phyloP scores from a whole-genome alignment of 768 basidiomycete species.

The Rhodotorula graminis region DNA sequence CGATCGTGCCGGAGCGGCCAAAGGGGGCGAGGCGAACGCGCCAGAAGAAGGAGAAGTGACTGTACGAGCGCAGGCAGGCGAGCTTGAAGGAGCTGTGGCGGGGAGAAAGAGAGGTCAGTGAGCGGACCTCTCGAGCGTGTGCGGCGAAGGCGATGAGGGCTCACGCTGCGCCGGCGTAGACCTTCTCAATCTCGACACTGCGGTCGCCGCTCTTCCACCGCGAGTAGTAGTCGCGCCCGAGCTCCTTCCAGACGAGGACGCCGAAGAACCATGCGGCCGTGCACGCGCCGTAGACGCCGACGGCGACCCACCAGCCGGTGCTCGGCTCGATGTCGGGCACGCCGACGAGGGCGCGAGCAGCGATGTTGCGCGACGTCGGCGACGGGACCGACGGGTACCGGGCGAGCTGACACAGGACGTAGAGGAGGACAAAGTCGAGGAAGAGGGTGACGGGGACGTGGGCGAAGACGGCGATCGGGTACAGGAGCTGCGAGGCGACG shows the following conservation, averaged over 20 bases:
- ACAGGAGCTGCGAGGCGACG: slow-evolving; percentile 11
- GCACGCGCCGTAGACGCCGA: slow-evolving; percentile 23
- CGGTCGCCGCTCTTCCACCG: slow-evolving; percentile 10
- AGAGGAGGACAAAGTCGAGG: slow-evolving; percentile 35
- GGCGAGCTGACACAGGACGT: slow-evolving; percentile 31
- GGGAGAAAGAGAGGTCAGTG: too few relatives aligned
- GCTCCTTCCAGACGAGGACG: slow-evolving; percentile 6
- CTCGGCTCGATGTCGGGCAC: slow-evolving; percentile 8
- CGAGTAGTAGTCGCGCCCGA: slow-evolving; percentile 3
- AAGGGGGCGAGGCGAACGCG: slow-evolving; percentile 21
- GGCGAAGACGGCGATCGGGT: slow-evolving; percentile 25
- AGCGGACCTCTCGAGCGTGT: background rate
- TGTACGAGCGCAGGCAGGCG: slow-evolving; percentile 17
- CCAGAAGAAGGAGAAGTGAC: slow-evolving; percentile 31
- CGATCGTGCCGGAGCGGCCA: background rate
- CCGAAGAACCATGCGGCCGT: slow-evolving; percentile 20
- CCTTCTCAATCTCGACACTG: slow-evolving; percentile 18
- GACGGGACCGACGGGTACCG: slow-evolving; percentile 17
- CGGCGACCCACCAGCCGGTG: slow-evolving; percentile 28
- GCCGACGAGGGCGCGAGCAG: slow-evolving; percentile 13
- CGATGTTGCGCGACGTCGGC: background rate
- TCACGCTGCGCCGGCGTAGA: slow-evolving; percentile 31
- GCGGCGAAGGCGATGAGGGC: background rate
- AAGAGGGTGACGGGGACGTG: slow-evolving; percentile 28
- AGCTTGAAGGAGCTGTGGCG: slow-evolving; percentile 14